These are phyloP conservation scores for Eucalyptus shirleyi DNA, from an alignment of 345 rosid species.

Conservation along the genomic window DNA sequence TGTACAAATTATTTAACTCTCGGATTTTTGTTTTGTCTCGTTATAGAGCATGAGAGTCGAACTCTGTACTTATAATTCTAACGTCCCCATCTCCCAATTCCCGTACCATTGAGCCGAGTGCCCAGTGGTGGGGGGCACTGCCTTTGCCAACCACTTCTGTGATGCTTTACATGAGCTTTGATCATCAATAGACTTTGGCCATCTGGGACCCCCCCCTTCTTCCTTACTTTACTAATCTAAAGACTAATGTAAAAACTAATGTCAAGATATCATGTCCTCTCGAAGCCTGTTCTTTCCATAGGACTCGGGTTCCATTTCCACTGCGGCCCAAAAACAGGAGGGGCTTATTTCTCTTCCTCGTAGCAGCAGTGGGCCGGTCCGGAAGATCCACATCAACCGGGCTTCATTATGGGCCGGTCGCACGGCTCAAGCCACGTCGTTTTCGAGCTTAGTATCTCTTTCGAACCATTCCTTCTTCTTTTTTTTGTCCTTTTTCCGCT, in stretches of 20 bases:
- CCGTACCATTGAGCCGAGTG: no score
- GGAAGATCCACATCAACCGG: not conserved
- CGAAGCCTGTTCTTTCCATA: not conserved
- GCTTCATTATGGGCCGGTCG: not conserved
- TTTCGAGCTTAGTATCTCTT: not conserved
- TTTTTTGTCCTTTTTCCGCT: fast-evolving
- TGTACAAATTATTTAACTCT: no score
- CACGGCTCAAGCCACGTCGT: no score
- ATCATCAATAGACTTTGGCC: not conserved
- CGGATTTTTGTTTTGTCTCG: no score
- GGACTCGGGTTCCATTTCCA: not conserved
- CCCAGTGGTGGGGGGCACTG: no score
- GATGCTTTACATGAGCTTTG: not conserved
- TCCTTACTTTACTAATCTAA: no score
- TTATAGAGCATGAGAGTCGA: no score
- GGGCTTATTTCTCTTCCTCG: not conserved
- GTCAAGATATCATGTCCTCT: not conserved
- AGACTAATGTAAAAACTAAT: no score
- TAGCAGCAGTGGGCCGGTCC: not conserved
- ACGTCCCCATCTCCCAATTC: no score
- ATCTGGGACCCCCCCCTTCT: no score
- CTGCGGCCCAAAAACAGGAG: not conserved
- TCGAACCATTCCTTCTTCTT: not conserved
- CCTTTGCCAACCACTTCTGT: not conserved
- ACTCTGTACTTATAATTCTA: no score